Percentiles rank a stretch among this genome's conserved stretches.
Evolutionary conservation across 495 filamentous ascomycete species (phyloP).

Genomic region (Aspergillus heteromorphus): DNA sequence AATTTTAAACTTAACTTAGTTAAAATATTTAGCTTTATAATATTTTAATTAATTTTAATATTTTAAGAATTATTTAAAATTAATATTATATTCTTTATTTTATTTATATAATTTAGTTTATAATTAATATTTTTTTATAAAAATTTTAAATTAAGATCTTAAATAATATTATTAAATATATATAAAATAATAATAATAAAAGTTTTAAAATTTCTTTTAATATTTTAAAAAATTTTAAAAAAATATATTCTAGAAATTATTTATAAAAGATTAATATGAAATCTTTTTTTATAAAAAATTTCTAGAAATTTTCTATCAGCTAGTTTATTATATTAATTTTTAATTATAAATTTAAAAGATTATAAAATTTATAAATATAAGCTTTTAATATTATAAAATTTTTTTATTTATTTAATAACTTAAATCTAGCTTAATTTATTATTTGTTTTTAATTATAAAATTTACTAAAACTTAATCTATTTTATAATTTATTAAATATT

Average conservation of each 20-base stretch:
- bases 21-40: neutral
- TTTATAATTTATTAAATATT: neutral
- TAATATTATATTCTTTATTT: neutral
- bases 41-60: neutral
- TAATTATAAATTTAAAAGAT: neutral
- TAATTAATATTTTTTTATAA: neutral
- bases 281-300: neutral
- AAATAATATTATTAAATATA: neutral
- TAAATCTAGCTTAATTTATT: neutral
- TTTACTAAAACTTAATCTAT: neutral
- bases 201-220: neutral
- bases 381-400: neutral
- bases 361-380: neutral
- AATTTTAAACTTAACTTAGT: neutral
- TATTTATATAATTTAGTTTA: neutral
- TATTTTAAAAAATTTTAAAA: neutral
- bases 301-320: neutral
- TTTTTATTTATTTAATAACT: neutral
- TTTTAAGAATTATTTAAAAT: neutral
- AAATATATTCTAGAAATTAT: neutral
- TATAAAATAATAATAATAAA: neutral
- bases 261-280: no score
- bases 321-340: neutral
- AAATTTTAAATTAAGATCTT: neutral
- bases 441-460: neutral